A percentile compares a stretch with the other conserved stretches of the same genome.
Conservation (phyloP, 2,329 filamentous ascomycete species). For the Volutella citrinella region DNA sequence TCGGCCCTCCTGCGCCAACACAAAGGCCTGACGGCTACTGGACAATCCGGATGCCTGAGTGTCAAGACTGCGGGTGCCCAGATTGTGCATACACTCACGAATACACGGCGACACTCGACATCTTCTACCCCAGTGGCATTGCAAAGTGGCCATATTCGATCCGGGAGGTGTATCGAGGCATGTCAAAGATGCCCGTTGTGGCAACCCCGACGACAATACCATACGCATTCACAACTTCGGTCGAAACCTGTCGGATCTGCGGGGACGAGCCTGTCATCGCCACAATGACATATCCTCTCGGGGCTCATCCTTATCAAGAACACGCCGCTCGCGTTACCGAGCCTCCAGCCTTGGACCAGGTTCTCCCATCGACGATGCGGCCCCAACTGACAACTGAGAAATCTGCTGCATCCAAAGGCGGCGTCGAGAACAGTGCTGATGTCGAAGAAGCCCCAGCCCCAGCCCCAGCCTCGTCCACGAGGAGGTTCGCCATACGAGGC, state of each 20-base stretch:
- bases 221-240: constrained; percentile 19
- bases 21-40: constrained; percentile 19
- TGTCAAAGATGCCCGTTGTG: constrained; percentile 19
- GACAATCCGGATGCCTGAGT: constrained; percentile 24
- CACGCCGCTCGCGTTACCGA: constrained; percentile 5
- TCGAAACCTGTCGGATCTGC: constrained; percentile 18
- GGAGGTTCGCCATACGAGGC: too few species aligned
- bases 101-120: constrained; percentile 22
- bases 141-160: constrained; percentile 16
- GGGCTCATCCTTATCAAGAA: constrained; percentile 17
- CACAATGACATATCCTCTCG: constrained; percentile 25
- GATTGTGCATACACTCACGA: constrained; percentile 21
- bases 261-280: constrained; percentile 18
- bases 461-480: too few species aligned
- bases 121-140: constrained; percentile 19
- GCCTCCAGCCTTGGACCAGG: too few species aligned
- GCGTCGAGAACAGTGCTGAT: too few species aligned
- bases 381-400: too few species aligned
- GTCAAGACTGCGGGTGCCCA: constrained; percentile 19
- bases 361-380: too few species aligned
- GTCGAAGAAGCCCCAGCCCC: too few species aligned
- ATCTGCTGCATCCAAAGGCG: constrained; percentile 15
- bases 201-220: constrained; percentile 16
- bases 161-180: constrained; percentile 25
- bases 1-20: constrained; percentile 20